Base-by-base conservation (phyloP, 2,329 filamentous ascomycete genomes). In the Beauveria medogensis region DNA sequence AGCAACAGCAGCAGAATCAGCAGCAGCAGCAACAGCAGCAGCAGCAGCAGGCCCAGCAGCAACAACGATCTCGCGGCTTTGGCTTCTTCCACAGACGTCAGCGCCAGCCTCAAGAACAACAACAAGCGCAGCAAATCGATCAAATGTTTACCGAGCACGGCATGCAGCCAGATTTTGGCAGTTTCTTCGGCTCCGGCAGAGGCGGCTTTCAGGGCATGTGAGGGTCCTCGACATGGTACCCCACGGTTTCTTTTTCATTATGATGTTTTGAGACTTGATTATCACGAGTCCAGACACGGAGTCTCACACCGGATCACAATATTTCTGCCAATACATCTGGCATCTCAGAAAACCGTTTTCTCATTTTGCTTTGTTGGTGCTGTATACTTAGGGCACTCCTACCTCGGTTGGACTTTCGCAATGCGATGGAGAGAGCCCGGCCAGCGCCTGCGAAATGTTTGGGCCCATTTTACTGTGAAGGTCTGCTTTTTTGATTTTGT, bases 101-200 rank as follows among this genome's bases (percentile, higher is more conserved):
- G 41, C 65, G 69, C 16, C 59, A 63, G 22, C 65, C 68, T 7
- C 59, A 63, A 40, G 55, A 63, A 22, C 66, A 69, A 34, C 70
- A 70, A 46, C 69, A 71, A 63, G 73, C 74, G 64, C 69, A 71
- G 63, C 74, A 78, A 43, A 78, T 81, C 64, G 78, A 81, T 59
- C 78, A 80, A 43, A 78, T 82, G 69, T 76, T 82, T 70, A 76
- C 76, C 59, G 74, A 77, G 60, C 73, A 78, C 63, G 74, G 72
- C 62, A 78, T 78, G 70, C 73, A 74, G 63, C 71, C 74, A 37
- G 76, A 80, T 62, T 80, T 77, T 75, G 75, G 75, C 55, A 74
- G 76, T 66, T 76, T 79, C 65, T 78, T 80, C 67, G 76, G 76
- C 55, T 74, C 73, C 61, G 75, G 75, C 63, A 68, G 74, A 66